Evolutionary conservation across 2,329 filamentous ascomycete genomes (phyloP).

Genomic region (Seiridium unicorne): DNA sequence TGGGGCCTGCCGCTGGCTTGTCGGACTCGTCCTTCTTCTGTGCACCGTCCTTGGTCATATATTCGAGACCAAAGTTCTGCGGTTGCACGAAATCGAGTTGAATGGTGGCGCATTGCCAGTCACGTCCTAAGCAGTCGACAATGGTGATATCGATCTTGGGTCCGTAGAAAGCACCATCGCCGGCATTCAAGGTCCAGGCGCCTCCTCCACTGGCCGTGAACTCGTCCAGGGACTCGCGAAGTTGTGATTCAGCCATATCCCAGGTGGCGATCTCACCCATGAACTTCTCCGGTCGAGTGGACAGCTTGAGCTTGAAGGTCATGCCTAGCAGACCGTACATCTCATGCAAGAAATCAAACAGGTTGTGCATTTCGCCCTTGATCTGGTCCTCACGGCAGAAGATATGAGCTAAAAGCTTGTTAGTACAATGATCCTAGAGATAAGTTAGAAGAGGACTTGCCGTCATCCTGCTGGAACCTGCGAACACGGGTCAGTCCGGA

Average conservation of each 20-base stretch:
- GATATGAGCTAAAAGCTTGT: slow-evolving; percentile 57
- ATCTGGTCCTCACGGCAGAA: slow-evolving; percentile 69
- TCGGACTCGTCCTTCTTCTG: slow-evolving; percentile 33
- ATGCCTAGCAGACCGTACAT: slow-evolving; percentile 82
- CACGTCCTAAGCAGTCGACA: slow-evolving; percentile 79
- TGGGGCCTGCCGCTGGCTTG: slow-evolving; percentile 21
- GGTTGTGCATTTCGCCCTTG: slow-evolving; percentile 59
- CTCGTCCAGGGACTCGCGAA: slow-evolving; percentile 75
- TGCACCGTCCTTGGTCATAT: slow-evolving; percentile 69
- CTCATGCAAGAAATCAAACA: slow-evolving; percentile 68
- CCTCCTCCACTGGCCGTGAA: slow-evolving; percentile 60
- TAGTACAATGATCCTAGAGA: too few relatives aligned
- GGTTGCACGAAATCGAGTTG: slow-evolving; percentile 89
- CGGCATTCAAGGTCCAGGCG: slow-evolving; percentile 87
- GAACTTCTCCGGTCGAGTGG: slow-evolving; percentile 84
- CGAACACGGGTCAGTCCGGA: slow-evolving; percentile 81
- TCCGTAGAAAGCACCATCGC: slow-evolving; percentile 96
- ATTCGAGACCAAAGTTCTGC: slow-evolving; percentile 83
- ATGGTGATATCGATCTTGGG: slow-evolving; percentile 99
- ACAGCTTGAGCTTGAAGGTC: slow-evolving; percentile 91
- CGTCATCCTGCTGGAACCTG: slow-evolving; percentile 87
- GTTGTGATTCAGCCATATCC: slow-evolving; percentile 80
- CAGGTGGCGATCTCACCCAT: slow-evolving; percentile 85
- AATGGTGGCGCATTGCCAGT: slow-evolving; percentile 89
- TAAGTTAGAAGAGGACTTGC: too few relatives aligned